Conservation (phyloP, 2,329 filamentous ascomycete genomes). For the Fusarium sp. region DNA sequence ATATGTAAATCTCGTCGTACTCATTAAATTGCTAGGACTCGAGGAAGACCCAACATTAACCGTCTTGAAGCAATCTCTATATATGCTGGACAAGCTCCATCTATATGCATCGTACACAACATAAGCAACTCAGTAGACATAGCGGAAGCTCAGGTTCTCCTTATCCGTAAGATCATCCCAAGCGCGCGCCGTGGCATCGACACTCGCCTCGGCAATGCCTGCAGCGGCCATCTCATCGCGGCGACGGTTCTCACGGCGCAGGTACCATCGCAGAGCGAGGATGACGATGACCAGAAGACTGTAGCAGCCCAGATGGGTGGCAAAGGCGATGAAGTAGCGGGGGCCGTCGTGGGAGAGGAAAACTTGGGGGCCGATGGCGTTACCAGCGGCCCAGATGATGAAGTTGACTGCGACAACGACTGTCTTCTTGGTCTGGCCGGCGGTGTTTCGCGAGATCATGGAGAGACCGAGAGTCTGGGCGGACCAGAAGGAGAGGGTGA, state of each 20-base stretch:
- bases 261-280: slow-evolving; percentile 67
- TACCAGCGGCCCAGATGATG: slow-evolving; percentile 75
- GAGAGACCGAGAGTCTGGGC: slow-evolving; percentile 75
- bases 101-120: background rate
- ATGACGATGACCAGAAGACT: slow-evolving; percentile 67
- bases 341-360: slow-evolving; percentile 72
- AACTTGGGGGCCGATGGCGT: slow-evolving; percentile 75
- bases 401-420: slow-evolving; percentile 77
- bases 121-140: slow-evolving; percentile 57
- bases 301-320: slow-evolving; percentile 77
- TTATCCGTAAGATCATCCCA: slow-evolving; percentile 69
- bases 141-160: slow-evolving; percentile 70
- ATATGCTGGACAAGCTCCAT: background rate
- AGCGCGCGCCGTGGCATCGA: slow-evolving; percentile 53
- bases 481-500: slow-evolving; percentile 82
- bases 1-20: background rate
- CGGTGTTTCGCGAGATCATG: slow-evolving; percentile 76
- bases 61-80: background rate
- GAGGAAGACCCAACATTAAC: background rate
- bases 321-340: slow-evolving; percentile 76
- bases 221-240: slow-evolving; percentile 60
- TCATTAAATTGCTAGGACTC: background rate
- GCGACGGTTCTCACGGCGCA: slow-evolving; percentile 67
- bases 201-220: slow-evolving; percentile 53
- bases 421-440: slow-evolving; percentile 79